Percentiles rank a stretch among this genome's conserved stretches.
Evolutionary conservation across 371 early-diverging fungal genomes (phyloP).

Genomic region (Smittium culicis): DNA sequence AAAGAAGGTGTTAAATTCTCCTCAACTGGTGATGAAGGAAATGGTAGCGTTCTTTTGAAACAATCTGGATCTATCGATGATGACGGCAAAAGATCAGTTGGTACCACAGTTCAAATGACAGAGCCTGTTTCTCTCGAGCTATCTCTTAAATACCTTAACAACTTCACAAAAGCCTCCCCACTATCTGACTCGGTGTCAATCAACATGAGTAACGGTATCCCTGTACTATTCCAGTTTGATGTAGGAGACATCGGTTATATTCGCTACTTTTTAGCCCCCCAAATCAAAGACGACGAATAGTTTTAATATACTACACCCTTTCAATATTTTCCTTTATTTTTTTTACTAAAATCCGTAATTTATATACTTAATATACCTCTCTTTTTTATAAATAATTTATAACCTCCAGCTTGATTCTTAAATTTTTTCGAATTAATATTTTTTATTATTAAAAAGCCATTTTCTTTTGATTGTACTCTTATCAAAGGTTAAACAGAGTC

Average conservation of each 20-base stretch:
- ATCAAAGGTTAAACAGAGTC: too few relatives aligned
- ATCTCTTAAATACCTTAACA: slow-evolving; percentile 83
- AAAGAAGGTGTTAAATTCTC: slow-evolving; percentile 89
- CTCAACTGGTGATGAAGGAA: slow-evolving; percentile 80
- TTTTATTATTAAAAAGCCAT: too few relatives aligned
- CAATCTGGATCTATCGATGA: slow-evolving; percentile 61
- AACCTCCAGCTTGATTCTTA: too few relatives aligned
- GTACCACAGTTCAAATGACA: slow-evolving; percentile 51
- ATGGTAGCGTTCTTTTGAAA: slow-evolving; percentile 69
- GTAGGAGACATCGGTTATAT: slow-evolving; percentile 83
- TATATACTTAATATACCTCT: slow-evolving; percentile 6
- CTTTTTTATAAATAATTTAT: too few relatives aligned
- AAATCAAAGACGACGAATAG: slow-evolving; percentile 40
- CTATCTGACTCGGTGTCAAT: slow-evolving; percentile 65
- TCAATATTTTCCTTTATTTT: slow-evolving; percentile 10
- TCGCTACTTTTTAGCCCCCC: slow-evolving; percentile 77
- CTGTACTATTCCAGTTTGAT: slow-evolving; percentile 86
- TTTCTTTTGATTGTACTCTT: too few relatives aligned
- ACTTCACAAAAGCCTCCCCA: slow-evolving; percentile 92
- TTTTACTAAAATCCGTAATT: neutral
- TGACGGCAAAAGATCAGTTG: slow-evolving; percentile 12
- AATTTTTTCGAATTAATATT: too few relatives aligned
- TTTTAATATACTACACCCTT: too few relatives aligned
- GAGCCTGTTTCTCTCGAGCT: slow-evolving; percentile 72
- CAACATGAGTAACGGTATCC: slow-evolving; percentile 70